Evolutionary conservation across 495 filamentous ascomycete species (phyloP).

Genomic region (Annulohypoxylon nitens): DNA sequence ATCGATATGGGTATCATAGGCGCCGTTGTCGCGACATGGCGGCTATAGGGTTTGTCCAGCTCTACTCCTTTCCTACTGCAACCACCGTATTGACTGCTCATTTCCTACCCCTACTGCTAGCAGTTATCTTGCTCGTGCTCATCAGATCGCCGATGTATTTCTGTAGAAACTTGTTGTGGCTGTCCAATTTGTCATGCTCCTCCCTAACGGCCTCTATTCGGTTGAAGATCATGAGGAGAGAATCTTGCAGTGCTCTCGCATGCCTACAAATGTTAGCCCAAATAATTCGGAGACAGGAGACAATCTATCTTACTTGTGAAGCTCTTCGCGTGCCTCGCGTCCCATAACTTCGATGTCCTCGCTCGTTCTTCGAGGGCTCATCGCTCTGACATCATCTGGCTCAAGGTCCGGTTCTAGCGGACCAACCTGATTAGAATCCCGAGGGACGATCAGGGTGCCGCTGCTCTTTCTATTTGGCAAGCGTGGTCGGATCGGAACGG

Average conservation of each 20-base stretch:
- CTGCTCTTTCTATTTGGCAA: slow-evolving; percentile 76
- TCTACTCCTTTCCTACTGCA: slow-evolving; percentile 12
- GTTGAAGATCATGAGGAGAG: slow-evolving; percentile 87
- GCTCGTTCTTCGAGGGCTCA: slow-evolving; percentile 92
- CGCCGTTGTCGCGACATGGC: slow-evolving; percentile 31
- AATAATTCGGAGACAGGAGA: slow-evolving; percentile 55
- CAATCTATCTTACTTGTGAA: slow-evolving; percentile 60
- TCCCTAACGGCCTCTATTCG: slow-evolving; percentile 93
- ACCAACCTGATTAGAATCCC: slow-evolving; percentile 76
- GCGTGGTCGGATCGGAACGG: slow-evolving; percentile 64
- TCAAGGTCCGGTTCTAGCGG: slow-evolving; percentile 74
- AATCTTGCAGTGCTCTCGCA: slow-evolving; percentile 87
- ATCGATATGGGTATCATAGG: slow-evolving; percentile 43
- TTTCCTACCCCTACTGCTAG: slow-evolving; percentile 67
- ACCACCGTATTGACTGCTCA: slow-evolving; percentile 41
- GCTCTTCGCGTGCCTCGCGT: slow-evolving; percentile 75
- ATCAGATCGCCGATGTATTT: slow-evolving; percentile 89
- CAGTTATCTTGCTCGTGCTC: slow-evolving; percentile 84
- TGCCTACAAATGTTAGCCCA: slow-evolving; percentile 69
- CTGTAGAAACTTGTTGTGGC: slow-evolving; percentile 93
- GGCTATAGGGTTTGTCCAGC: slow-evolving; percentile 17
- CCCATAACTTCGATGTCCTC: slow-evolving; percentile 89
- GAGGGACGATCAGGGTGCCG: slow-evolving; percentile 83
- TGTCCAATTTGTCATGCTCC: slow-evolving; percentile 94
- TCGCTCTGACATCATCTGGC: slow-evolving; percentile 88